These are phyloP conservation scores for Picea sitchensis DNA, from an alignment of 75 land plant species.

Conservation along the genomic window DNA sequence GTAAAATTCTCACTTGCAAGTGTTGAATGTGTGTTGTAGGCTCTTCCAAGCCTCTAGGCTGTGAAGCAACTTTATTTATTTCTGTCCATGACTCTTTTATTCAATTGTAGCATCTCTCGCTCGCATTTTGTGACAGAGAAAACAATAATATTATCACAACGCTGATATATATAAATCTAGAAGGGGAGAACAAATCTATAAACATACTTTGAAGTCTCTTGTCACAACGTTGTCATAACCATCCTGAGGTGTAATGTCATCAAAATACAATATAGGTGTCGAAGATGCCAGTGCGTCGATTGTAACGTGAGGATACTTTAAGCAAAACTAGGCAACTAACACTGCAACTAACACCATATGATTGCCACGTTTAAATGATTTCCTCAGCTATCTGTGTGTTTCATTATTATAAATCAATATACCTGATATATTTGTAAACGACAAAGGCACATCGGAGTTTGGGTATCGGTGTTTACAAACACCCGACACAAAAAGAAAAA, in stretches of 20 bases:
- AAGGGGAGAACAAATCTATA: slow-evolving; percentile 3
- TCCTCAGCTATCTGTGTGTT: too few species aligned
- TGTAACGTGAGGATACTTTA: slow-evolving; percentile 70
- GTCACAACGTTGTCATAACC: slow-evolving; percentile 41
- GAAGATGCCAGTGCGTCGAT: slow-evolving; percentile 73
- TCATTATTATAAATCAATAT: too few species aligned
- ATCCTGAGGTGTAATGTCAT: slow-evolving; percentile 37
- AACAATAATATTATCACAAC: not conserved
- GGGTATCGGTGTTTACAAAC: too few species aligned
- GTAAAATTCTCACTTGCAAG: slow-evolving; percentile 41
- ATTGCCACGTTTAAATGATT: too few species aligned
- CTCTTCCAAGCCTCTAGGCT: slow-evolving; percentile 35
- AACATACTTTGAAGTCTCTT: slow-evolving; percentile 47
- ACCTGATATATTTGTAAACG: too few species aligned
- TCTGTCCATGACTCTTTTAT: slow-evolving; percentile 54
- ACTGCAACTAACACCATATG: slow-evolving; percentile 71
- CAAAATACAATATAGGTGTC: slow-evolving; percentile 64
- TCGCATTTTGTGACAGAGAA: not conserved
- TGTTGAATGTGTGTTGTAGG: slow-evolving; percentile 32
- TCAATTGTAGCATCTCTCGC: slow-evolving; percentile 44
- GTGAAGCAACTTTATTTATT: slow-evolving; percentile 28
- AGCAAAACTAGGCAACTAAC: slow-evolving; percentile 76
- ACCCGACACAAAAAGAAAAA: too few species aligned
- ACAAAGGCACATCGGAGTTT: too few species aligned
- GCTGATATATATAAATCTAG: not conserved